phyloP scores from a whole-genome alignment of 345 rosid genomes.

The Populus tremula region DNA sequence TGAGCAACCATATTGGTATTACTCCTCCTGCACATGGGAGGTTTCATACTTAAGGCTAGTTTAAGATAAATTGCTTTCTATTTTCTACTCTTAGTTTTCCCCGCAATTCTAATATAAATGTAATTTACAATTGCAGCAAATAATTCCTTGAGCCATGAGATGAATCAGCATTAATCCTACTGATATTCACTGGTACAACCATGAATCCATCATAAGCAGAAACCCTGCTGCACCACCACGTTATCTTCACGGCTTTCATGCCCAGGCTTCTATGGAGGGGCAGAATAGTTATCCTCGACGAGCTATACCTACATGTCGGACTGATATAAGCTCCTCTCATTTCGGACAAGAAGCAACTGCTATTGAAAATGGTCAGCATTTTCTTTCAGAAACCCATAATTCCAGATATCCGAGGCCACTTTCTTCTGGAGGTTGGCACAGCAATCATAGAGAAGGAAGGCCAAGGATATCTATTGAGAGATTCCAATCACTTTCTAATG shows the following conservation, averaged over 20 bases:
- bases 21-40: slow-evolving; percentile 18
- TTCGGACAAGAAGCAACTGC: slow-evolving; percentile 11
- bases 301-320: neutral
- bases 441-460: slow-evolving; percentile 23
- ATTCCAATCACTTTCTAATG: slow-evolving; percentile 17
- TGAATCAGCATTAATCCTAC: slow-evolving; percentile 19
- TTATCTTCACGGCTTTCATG: slow-evolving; percentile 7
- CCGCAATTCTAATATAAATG: neutral
- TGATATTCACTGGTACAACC: slow-evolving; percentile 13
- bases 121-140: slow-evolving; percentile 19
- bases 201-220: slow-evolving; percentile 24
- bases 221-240: slow-evolving; percentile 15
- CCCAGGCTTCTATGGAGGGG: neutral
- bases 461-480: slow-evolving; percentile 26
- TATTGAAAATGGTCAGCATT: slow-evolving; percentile 11
- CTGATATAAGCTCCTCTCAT: neutral
- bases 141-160: slow-evolving; percentile 17
- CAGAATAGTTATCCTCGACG: neutral
- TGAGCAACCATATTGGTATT: slow-evolving; percentile 6
- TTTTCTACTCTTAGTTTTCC: neutral
- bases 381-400: slow-evolving; percentile 16
- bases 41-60: slow-evolving; percentile 25
- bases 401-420: slow-evolving; percentile 27
- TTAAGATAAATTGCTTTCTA: slow-evolving; percentile 3
- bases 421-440: slow-evolving; percentile 25